Base-by-base conservation (phyloP, 78 protist genomes). In the Dictyostelium citrinum region DNA sequence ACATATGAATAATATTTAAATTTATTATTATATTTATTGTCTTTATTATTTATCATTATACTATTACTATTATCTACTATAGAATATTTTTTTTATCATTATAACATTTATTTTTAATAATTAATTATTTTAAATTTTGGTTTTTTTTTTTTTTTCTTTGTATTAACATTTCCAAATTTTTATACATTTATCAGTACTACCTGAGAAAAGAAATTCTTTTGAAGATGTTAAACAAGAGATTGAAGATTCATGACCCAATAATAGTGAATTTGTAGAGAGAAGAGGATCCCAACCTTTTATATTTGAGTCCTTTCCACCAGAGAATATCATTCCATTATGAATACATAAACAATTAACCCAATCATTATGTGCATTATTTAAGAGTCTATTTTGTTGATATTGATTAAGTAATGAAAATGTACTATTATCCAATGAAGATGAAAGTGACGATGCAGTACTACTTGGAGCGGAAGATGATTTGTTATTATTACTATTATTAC, bases 271-370 rank as follows among this genome's bases (percentile, higher is more conserved):
- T 29, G 67, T 46, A 33, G 79, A 7, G n/a, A 78, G 46, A 16
- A 33, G 45, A 24, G 93, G 78, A 46, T 88, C 93, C 93, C 93
- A 88, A 78, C 93, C 93, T 88, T 88, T 88, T 58, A 88, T 88
- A 45, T 83, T 88, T 76, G 93, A 58, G 61, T 88, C 93, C 58
- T 83, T 55, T 37, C 93, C 82, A 64, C 85, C 85, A n/a, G 93
- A 88, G 80, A 51, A 88, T 24, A 88, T 29, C 76, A 37, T 24
- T 16, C 70, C 51, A 33, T 78, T 88, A 58, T 88, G 85, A 20
- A 46, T 8, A 3, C 68, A 29, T 33, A 88, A 79, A 33, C 79
- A 61, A 29, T 81, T 88, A 0, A 88, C 93, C 93, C 93, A 88
- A 78, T 88, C 93, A 2, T 78, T 75, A 41, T 85, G 92, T 5